Evolutionary conservation across 176 grass and related monocot species (phyloP), one percentile per base, ranked within the genome.

Genomic region (Coix lacrymajobi): DNA sequence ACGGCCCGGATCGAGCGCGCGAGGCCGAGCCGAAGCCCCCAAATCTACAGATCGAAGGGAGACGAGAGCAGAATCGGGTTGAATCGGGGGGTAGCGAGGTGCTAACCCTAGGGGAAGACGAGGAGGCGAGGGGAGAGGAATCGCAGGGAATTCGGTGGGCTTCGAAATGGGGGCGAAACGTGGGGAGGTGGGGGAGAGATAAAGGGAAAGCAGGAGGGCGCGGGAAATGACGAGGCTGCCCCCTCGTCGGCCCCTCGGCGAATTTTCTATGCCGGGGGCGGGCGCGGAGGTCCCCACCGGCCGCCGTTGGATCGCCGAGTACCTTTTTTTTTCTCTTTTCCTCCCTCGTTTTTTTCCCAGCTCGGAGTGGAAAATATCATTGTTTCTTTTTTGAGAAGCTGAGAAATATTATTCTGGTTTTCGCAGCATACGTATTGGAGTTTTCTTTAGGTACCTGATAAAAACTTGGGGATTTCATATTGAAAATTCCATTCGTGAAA

Each of bases 61-160:
- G 2, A 1, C 0, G 62, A 51, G 16, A 70, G 19, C 2, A 12
- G 12, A 20, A 48, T 43, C 66, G 4, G 76, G 77, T 34, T 25
- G 77, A 83, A 91, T 89, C 90, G 19, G 29, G 69, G 22, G 51
- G 20, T 1, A 62, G 70, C 19, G 6, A 43, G 19, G 78, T 31
- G 48, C 80, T 62, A 87, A 92, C 88, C 79, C 76, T 85, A 88
- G 70, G 77, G 76, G 65, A 57, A 37, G 49, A 78, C 83, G 58
- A 77, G 63, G 83, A 85, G 78, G 78, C 71, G 78, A 83, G 73
- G 83, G 88, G 79, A 83, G 88, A 81, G 83, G 85, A 87, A 87
- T 78, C 92, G 83, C 88, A 62, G 44, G 62, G 33, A 88, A 49
- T 68, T 91, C 92, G 86, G 66, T 90, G 84, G 84, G 73, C 83